A percentile compares a stretch with the other conserved stretches of the same genome.
Evolutionary conservation across 2,329 filamentous ascomycete genomes (phyloP).

Genomic region (Coniochaeta sp.): DNA sequence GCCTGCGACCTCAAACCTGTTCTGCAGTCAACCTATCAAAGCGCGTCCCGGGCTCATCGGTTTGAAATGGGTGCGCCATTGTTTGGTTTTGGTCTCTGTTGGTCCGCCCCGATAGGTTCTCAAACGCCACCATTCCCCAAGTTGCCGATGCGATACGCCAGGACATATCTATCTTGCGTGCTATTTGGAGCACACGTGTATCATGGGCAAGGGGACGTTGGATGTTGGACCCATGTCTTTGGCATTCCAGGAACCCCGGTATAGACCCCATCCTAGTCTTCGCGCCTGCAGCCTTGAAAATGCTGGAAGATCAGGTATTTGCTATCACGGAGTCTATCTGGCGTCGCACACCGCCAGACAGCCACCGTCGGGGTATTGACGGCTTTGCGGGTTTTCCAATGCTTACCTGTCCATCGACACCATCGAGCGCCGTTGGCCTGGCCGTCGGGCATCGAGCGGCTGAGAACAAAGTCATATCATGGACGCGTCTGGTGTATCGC

Average conservation of each 20-base stretch:
- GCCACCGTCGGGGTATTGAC: neutral
- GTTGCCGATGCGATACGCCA: neutral
- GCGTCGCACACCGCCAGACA: neutral
- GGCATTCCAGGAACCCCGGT: neutral
- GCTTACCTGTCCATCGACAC: neutral
- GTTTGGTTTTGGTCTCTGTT: too few relatives aligned
- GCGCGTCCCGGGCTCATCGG: neutral
- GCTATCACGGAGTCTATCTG: neutral
- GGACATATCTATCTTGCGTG: neutral
- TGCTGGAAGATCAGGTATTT: too few relatives aligned
- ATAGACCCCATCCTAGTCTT: neutral
- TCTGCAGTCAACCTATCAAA: neutral
- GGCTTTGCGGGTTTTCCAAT: neutral
- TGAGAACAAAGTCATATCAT: neutral
- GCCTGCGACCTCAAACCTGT: neutral
- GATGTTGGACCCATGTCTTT: neutral
- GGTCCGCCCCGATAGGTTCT: neutral
- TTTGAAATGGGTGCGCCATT: neutral
- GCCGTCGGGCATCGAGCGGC: neutral
- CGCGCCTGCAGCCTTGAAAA: neutral
- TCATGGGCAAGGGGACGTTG: neutral
- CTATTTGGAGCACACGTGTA: neutral
- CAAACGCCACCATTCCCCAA: neutral
- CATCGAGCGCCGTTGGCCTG: neutral
- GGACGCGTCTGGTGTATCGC: neutral